Base-by-base conservation (phyloP, 2,329 filamentous ascomycete genomes). In the Coniochaeta sp. region DNA sequence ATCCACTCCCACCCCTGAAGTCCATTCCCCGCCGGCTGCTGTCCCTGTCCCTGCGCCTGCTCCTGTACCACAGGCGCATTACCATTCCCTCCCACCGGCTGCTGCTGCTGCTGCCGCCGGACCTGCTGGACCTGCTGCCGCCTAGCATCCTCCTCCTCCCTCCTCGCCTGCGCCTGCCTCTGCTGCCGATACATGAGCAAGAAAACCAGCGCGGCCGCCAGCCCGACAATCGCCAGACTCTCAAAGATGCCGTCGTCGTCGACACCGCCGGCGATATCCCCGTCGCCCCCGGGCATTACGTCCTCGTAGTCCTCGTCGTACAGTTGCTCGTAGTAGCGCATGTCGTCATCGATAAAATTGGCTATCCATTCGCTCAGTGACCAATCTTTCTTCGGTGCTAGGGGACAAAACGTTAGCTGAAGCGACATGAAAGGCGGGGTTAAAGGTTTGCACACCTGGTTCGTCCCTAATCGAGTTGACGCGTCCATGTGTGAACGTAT, bases 401-500 rank as follows among this genome's bases (percentile, higher is more conserved):
- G 68, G 78, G 28, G 28, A 9, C 5, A n/a, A 14, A 6, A n/a
- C 3, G 54, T 57, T 11, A 57, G 54, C 14, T 12, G 8, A 34
- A 28, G 17, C 22, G 14, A 11, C 9, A 11, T 36, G 54, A 17
- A 24, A 8, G 31, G 31, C 9, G 54, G 12, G 6, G 34, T 8
- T 31, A 9, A 12, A 24, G 24, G 14, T 14, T 19, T n/a, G 73
- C 84, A 78, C 83, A 93, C 90, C 82, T 67, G 89, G 89, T 64
- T 97, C 93, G 65, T 96, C 91, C 67, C 90, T 88, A 57, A 98
- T 98, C 17, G 90, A 91, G 69, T 98, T 96, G 63, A 98, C 85
- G 22, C 88, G 85, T n/a, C 95, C 95, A 69, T 93, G 85, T 0
- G 91, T 96, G 64, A 98, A 78, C 0, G 89, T 92, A 67, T 98